Evolutionary conservation across 129 eudicot species (phyloP), one percentile per base, ranked within the genome.

Genomic region (Flaveria brownii): DNA sequence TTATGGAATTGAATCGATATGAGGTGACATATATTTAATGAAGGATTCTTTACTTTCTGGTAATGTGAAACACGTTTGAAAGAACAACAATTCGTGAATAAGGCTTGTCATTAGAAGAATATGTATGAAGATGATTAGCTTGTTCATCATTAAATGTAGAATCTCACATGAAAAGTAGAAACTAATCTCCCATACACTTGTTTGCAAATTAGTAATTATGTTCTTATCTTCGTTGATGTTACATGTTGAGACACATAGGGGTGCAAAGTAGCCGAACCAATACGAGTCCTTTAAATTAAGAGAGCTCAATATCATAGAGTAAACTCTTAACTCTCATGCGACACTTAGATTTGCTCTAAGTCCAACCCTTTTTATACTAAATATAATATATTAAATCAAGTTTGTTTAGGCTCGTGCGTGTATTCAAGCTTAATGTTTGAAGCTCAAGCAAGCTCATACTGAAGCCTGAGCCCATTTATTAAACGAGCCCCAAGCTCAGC

Each of bases 31-130:
- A 18, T 20, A 68, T 68, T 22, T 23, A 22, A 41, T 17, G 54
- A 49, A 49, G 20, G 13, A 72, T 17, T 50, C 28, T 72, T 52
- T 22, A 72, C 9, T 36, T 54, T 20, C 66, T 54, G 18, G 41
- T 17, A 41, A 17, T 16, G 11, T 20, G 54, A 20, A 59, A 41
- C 55, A 39, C 7, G 10, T 55, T 16, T 36, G 23, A 36, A 41
- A 41, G 68, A 43, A 73, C 57, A 56, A 57, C 15, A 56, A 20
- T 33, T 41, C 51, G 39, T 72, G 63, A 51, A 39, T 13, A 10
- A 72, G 33, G 11, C 22, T 33, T n/a, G 36, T 55, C 47, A 12
- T 20, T 55, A 52, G 77, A 56, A 72, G 64, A 55, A 55, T 72
- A 39, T 72, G 45, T n/a, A 41, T 17, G 8, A 39, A 8, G 26